Evolutionary conservation across 495 filamentous ascomycete genomes (phyloP), one percentile per base, ranked within the genome.

Genomic region (Penicillium antarcticum): DNA sequence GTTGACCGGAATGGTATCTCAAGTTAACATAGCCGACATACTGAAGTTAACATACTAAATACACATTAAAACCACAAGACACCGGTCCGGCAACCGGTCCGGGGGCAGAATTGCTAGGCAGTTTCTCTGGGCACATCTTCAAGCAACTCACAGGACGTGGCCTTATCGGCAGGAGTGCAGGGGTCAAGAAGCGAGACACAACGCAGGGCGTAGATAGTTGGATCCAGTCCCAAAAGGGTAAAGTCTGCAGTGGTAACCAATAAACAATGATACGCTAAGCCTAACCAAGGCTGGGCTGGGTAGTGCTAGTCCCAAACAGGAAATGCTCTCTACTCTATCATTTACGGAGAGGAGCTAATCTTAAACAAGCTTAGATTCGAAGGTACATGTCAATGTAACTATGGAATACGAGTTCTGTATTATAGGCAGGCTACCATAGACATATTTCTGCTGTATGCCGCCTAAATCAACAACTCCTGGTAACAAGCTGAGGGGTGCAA

Each of bases 81-180:
- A 55, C 51, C 56, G 51, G 56, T 31, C 56, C 56, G 56, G 56
- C 36, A 7, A 40, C 39, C 52, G 36, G 46, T 31, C 47, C 55
- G 42, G 35, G 35, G 26, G 18, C 9, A 18, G 23, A 16, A 13
- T 36, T 29, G 5, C 8, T 10, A 19, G 9, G 19, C 39, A 4
- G 24, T 13, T 16, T n/a, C 39, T 23, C 10, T 42, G 14, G 26
- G 26, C 26, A 8, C 5, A 9, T 29, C 26, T 29, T 29, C 2
- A 29, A 29, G 5, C 8, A 29, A 29, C 8, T 8, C 26, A 29
- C 26, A 29, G 26, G 26, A 29, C 5, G 26, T 29, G 26, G 26
- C 26, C 7, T 29, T 29, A 29, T 29, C 8, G 26, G 26, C 6
- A 29, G 1, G 26, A 29, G 26, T 9, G 26, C 26, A 29, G 26